These are phyloP conservation scores for Celoporthe dispersa DNA, from an alignment of 2,329 filamentous ascomycete species.

Conservation along the genomic window DNA sequence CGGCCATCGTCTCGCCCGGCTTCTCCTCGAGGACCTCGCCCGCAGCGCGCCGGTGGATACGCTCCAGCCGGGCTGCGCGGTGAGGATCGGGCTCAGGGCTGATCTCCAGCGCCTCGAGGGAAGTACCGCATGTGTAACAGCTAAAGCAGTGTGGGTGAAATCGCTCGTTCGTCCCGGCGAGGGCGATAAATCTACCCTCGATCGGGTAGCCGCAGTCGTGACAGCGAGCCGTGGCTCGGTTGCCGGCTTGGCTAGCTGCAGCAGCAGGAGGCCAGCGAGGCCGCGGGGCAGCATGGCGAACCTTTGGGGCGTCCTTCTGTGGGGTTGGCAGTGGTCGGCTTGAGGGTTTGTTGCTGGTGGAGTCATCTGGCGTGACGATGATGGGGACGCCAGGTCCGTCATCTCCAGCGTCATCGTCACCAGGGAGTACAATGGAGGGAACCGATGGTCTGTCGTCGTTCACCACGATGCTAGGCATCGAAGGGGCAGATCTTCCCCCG, in stretches of 20 bases:
- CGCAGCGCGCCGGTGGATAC: slow-evolving; percentile 66
- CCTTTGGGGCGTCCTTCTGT: slow-evolving; percentile 38
- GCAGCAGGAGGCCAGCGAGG: slow-evolving; percentile 65
- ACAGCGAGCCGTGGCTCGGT: slow-evolving; percentile 72
- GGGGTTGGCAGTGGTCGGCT: slow-evolving; percentile 55
- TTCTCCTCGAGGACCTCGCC: slow-evolving; percentile 65
- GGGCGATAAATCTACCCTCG: slow-evolving; percentile 85
- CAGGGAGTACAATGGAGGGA: slow-evolving; percentile 52
- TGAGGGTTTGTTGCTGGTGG: slow-evolving; percentile 35
- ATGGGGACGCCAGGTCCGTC: slow-evolving; percentile 42
- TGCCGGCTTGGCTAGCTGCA: slow-evolving; percentile 41
- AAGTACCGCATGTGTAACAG: slow-evolving; percentile 84
- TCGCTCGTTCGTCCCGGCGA: slow-evolving; percentile 71
- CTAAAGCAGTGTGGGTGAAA: slow-evolving; percentile 95
- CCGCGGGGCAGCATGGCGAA: slow-evolving; percentile 46
- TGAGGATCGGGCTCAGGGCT: slow-evolving; percentile 83
- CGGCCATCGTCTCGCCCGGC: slow-evolving; percentile 65
- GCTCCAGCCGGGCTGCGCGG: slow-evolving; percentile 71
- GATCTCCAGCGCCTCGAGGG: slow-evolving; percentile 93
- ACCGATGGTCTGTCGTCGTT: slow-evolving; percentile 44
- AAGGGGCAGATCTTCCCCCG: slow-evolving; percentile 34
- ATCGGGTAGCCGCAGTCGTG: slow-evolving; percentile 85
- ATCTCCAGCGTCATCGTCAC: slow-evolving; percentile 33
- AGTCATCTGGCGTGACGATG: slow-evolving; percentile 52
- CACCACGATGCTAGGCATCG: slow-evolving; percentile 58